phyloP scores from a whole-genome alignment of 257 asterid species.

The Forsythia suspensa region DNA sequence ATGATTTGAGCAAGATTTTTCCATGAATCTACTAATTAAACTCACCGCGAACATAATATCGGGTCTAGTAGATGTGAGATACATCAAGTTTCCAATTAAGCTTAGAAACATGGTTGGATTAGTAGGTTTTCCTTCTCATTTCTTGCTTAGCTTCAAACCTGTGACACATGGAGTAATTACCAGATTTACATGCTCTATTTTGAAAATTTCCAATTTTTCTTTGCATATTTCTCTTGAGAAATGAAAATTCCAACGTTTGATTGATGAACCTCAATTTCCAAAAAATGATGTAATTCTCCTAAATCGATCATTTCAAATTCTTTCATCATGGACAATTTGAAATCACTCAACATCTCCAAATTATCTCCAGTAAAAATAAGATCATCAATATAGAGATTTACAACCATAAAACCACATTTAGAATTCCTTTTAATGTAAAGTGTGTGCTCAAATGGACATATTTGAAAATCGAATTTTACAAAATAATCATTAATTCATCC shows the following conservation, averaged over 20 bases:
- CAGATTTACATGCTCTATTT: constrained; percentile 5
- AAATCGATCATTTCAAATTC: not conserved
- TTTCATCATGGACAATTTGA: not conserved
- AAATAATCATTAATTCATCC: not conserved
- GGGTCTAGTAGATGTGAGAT: not conserved
- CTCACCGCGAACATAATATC: not conserved
- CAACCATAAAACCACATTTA: not conserved
- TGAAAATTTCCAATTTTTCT: not conserved
- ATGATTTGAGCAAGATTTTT: not conserved
- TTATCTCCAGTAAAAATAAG: not conserved
- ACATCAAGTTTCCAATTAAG: not conserved
- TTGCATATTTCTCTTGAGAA: constrained; percentile 1
- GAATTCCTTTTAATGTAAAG: not conserved
- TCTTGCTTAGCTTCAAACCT: not conserved
- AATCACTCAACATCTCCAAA: not conserved
- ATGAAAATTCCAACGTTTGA: not conserved
- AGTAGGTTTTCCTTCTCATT: not conserved
- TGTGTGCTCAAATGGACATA: constrained; percentile 5
- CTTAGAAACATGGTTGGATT: not conserved
- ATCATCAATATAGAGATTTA: not conserved
- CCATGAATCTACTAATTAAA: not conserved
- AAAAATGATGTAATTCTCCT: not conserved
- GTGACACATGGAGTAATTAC: not conserved
- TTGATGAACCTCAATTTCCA: not conserved
- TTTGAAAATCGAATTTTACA: not conserved